Evolutionary conservation across 345 rosid species (phyloP), one percentile per base, ranked within the genome.

Genomic region (Salix dunnii): DNA sequence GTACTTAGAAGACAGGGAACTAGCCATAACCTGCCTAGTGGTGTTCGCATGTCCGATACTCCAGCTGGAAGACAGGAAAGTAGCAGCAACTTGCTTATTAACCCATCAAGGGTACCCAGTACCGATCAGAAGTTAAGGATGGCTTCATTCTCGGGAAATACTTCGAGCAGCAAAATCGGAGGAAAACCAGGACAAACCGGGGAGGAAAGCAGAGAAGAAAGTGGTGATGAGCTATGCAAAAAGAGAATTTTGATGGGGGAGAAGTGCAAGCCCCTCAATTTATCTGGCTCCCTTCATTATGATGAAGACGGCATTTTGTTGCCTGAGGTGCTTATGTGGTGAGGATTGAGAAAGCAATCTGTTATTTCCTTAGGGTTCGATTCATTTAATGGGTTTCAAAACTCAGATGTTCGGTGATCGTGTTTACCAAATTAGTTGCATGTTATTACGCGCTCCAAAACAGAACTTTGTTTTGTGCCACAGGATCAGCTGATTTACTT

Each of bases 181-280:
- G 79, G 70, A 58, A 76, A 65, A 36, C 16, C 53, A 16, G 78
- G 49, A 12, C 27, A 9, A 10, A 4, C 11, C 28, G 16, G 40
- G 42, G 36, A 71, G 2, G n/a, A 70, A 36, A 72, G 35, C n/a
- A 71, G 40, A 6, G 76, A 48, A 43, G 76, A 23, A 17, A 60
- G 53, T 31, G 69, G n/a, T 0, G 71, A 60, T 31, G 93, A 88
- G 78, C 74, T 91, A 16, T 91, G 96, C 83, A 91, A 86, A 88
- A 91, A 86, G 86, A 90, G 92, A 80, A 91, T 90, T 60, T 80
- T 91, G n/a, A 82, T 88, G 87, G 96, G 96, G 16, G 86, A 33
- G 71, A 91, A 72, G 74, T 91, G 96, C 85, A 85, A 67, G 80
- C 96, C 92, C 9, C 72, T 86, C 48, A 81, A 70, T 68, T 16